Evolutionary conservation across 768 basidiomycete species (phyloP).

Genomic region (Piloderma croceum): DNA sequence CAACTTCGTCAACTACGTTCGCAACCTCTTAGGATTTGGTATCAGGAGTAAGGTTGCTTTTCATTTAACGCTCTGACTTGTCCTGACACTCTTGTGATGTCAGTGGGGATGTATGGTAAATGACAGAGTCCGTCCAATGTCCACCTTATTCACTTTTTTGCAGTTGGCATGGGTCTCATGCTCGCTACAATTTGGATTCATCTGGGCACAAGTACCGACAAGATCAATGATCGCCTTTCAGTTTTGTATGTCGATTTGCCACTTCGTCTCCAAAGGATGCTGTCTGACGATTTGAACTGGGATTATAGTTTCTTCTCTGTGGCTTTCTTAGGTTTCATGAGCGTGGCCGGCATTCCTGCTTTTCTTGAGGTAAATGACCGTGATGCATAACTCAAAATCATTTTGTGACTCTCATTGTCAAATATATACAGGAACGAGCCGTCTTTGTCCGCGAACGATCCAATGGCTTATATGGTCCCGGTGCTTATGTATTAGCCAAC

Average conservation of each 20-base stretch:
- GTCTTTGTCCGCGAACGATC: constrained; percentile 52
- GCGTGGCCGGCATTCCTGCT: constrained; percentile 54
- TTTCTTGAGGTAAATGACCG: no score
- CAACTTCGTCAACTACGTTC: constrained; percentile 41
- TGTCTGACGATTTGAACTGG: no score
- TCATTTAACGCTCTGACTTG: neutral
- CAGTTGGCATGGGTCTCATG: constrained; percentile 24
- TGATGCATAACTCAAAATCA: no score
- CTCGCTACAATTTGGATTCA: constrained; percentile 50
- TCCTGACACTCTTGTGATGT: constrained; percentile 21
- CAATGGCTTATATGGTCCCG: constrained; percentile 52
- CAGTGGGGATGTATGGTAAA: constrained; percentile 43
- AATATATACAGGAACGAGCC: constrained; percentile 54
- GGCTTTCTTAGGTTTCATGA: constrained; percentile 44
- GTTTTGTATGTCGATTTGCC: no score
- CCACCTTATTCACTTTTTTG: neutral
- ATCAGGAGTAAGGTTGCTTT: constrained; percentile 33
- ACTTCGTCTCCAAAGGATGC: no score
- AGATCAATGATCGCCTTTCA: constrained; percentile 43
- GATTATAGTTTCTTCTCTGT: constrained; percentile 55
- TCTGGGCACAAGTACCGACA: constrained; percentile 34
- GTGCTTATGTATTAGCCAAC: constrained; percentile 50
- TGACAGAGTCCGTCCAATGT: no score
- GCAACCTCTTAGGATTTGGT: constrained; percentile 56
- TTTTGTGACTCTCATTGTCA: no score